Evolutionary conservation across 2,329 filamentous ascomycete genomes (phyloP).

Genomic region (Colletotrichum camelliae): DNA sequence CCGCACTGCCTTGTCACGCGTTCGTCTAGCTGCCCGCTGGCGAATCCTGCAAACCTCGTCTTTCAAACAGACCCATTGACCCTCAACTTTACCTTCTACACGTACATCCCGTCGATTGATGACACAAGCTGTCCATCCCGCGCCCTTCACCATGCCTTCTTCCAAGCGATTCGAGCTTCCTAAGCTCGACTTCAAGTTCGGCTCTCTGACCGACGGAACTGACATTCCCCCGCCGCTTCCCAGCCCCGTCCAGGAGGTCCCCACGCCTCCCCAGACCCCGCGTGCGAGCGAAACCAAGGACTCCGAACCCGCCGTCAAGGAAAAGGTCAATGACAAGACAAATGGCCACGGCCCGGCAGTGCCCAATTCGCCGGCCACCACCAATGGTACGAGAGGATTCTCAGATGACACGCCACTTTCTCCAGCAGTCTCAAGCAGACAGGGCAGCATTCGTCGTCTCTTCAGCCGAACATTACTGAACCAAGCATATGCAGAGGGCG

Average conservation of each 20-base stretch:
- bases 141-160: constrained; percentile 6
- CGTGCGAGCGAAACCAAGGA: constrained; percentile 28
- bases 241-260: constrained; percentile 56
- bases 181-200: constrained; percentile 62
- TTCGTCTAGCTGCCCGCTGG: constrained; percentile 8
- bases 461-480: constrained; percentile 62
- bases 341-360: constrained; percentile 26
- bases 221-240: constrained; percentile 64
- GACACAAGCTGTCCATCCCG: neutral
- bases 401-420: constrained; percentile 58
- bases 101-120: constrained; percentile 11
- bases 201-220: constrained; percentile 65
- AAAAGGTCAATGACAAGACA: constrained; percentile 23
- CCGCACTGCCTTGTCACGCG: constrained; percentile 20
- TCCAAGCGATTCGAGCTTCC: constrained; percentile 60
- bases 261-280: constrained; percentile 46
- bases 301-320: constrained; percentile 20
- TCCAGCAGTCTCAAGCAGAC: constrained; percentile 56
- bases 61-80: neutral
- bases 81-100: constrained; percentile 1
- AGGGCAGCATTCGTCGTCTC: constrained; percentile 62
- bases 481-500: constrained; percentile 56
- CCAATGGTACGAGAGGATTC: constrained; percentile 51
- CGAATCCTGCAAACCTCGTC: constrained; percentile 18
- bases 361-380: constrained; percentile 22